phyloP scores from a whole-genome alignment of 345 rosid species.

The Acer yangbiense region DNA sequence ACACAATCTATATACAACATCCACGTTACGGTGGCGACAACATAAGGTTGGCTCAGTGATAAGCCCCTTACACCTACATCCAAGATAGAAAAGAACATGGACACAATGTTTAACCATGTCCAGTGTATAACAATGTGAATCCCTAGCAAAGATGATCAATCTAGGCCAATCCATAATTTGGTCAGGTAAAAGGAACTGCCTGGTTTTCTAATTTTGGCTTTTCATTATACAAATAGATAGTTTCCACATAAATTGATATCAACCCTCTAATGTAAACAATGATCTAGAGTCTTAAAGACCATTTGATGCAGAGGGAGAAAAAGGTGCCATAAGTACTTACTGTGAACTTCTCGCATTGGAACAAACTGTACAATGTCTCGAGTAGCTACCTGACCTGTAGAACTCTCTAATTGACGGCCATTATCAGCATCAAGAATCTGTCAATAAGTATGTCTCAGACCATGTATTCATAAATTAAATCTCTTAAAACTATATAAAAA shows the following conservation, averaged over 20 bases:
- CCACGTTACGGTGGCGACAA: too few relatives aligned
- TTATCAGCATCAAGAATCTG: conserved; percentile 88
- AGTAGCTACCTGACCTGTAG: conserved; percentile 73
- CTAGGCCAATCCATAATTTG: not conserved
- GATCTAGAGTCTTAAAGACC: not conserved
- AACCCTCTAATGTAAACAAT: not conserved
- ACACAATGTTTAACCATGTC: too few relatives aligned
- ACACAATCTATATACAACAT: too few relatives aligned
- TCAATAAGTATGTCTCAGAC: not conserved
- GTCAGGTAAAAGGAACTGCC: not conserved
- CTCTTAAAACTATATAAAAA: not conserved
- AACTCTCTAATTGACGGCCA: conserved; percentile 72
- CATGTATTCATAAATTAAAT: not conserved
- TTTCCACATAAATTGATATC: not conserved
- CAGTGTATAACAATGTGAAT: too few relatives aligned
- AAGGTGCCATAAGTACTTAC: conserved; percentile 40
- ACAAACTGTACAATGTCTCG: conserved; percentile 90
- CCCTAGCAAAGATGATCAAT: not conserved
- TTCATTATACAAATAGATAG: not conserved
- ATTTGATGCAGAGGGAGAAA: not conserved
- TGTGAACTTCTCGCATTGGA: conserved; percentile 72
- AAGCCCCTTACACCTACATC: too few relatives aligned
- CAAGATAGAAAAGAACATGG: too few relatives aligned
- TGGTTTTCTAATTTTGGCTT: not conserved
- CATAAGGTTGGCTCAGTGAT: too few relatives aligned